Base-by-base conservation (phyloP, 2,329 filamentous ascomycete genomes). In the Hypoxylon sp. region DNA sequence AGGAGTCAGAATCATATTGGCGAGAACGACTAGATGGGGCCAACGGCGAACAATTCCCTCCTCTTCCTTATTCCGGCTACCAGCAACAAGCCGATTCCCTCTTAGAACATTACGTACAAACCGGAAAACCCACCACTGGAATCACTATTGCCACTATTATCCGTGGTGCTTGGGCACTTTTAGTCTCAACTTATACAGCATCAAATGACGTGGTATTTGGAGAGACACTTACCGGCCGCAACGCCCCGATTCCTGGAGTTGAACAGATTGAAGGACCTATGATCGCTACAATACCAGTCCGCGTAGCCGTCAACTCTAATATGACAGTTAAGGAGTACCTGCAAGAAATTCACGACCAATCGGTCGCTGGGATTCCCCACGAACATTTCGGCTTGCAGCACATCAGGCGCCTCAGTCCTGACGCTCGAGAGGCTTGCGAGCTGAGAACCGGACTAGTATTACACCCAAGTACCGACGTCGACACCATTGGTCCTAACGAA, bases 381-480 rank as follows among this genome's bases (percentile, higher is more conserved):
- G 88, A 92, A 76, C 89, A 93, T 75, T 83, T 86, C 54, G 88
- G 88, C 19, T 79, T 90, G 48, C 87, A 90, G 72, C 81, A 88
- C 69, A 90, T 90, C 66, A 86, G 88, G 9, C 82, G 83, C 22
- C 77, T 90, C 11, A 87, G 85, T 72, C 79, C 82, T 0, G 86
- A 88, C 63, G 84, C 85, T 3, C 80, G 84, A 9, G 81, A 86
- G 65, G 87, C 87, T 2, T 89, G 87, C 72, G 84, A 88, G 68
- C 81, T 88, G 50, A 83, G 84, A 5, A 88, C 85, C 0, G 83
- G 86, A 6, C 76, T 90, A 1, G 84, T 88, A 0, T 82, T 89
- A 24, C 86, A 89, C 53, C 84, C 84, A 2, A 82, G 80, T 62
- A 73, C 79, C 6, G 70, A 74, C 10, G 73, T 71, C 0, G 78